phyloP scores from a whole-genome alignment of 257 asterid species.

The Solanum chiquidenum region DNA sequence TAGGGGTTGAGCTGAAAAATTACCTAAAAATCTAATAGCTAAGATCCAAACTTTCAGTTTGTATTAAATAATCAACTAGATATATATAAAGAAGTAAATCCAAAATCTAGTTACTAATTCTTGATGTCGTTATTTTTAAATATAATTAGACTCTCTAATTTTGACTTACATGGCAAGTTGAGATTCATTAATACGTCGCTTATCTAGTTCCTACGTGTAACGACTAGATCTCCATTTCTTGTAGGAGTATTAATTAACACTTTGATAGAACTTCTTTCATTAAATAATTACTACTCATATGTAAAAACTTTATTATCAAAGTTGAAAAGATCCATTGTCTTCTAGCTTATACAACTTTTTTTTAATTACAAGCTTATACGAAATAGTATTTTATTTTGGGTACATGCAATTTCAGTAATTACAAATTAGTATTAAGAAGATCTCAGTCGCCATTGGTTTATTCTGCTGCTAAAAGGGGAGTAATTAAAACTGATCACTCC shows the following conservation, averaged over 20 bases:
- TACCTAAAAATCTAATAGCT: not conserved
- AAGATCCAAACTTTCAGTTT: not conserved
- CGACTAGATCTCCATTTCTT: not conserved
- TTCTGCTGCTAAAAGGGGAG: not conserved
- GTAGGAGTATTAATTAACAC: not conserved
- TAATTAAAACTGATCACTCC: not conserved
- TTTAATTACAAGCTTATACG: not conserved
- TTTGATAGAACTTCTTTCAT: not conserved
- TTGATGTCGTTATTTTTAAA: not conserved
- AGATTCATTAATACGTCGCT: not conserved
- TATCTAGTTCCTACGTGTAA: conserved; percentile 5
- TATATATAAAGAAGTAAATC: not conserved
- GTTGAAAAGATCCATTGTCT: not conserved
- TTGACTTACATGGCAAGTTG: not conserved
- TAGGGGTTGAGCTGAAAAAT: not conserved
- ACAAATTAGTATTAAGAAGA: not conserved
- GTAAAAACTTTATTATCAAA: not conserved
- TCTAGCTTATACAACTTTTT: not conserved
- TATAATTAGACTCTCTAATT: not conserved
- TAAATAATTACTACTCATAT: not conserved
- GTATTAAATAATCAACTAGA: not conserved
- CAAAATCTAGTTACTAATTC: not conserved
- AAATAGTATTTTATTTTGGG: not conserved
- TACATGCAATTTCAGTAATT: not conserved
- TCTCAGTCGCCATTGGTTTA: not conserved